phyloP scores from a whole-genome alignment of 2,329 filamentous ascomycete genomes.

The Hypoxylon sp. region DNA sequence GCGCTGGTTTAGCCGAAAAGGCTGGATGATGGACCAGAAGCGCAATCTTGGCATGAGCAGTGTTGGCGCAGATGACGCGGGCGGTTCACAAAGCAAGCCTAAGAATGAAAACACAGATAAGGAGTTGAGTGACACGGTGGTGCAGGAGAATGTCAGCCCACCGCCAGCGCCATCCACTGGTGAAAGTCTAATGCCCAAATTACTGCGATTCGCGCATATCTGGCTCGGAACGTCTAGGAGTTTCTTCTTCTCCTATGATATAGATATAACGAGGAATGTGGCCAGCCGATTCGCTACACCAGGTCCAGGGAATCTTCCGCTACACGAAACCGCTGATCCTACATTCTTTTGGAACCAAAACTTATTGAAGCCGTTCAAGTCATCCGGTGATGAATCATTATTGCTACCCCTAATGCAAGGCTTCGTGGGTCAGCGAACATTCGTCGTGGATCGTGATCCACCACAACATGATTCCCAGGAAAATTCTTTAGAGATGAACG shows the following conservation, averaged over 20 bases:
- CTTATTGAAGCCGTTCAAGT: slow-evolving; percentile 78
- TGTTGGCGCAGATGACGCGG: slow-evolving; percentile 51
- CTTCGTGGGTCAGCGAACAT: slow-evolving; percentile 88
- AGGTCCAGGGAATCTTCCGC: slow-evolving; percentile 60
- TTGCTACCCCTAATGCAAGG: slow-evolving; percentile 90
- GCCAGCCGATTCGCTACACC: slow-evolving; percentile 58
- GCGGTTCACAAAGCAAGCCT: slow-evolving; percentile 53
- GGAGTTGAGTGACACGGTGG: slow-evolving; percentile 48
- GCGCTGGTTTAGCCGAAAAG: slow-evolving; percentile 89
- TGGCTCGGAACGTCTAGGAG: slow-evolving; percentile 85
- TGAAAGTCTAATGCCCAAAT: slow-evolving; percentile 79
- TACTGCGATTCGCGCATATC: slow-evolving; percentile 85
- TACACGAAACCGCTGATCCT: slow-evolving; percentile 79
- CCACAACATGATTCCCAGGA: slow-evolving; percentile 63
- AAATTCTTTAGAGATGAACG: slow-evolving; percentile 50
- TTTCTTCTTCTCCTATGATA: slow-evolving; percentile 96
- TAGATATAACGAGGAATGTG: slow-evolving; percentile 83
- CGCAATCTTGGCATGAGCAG: slow-evolving; percentile 76
- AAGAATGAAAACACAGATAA: slow-evolving; percentile 42
- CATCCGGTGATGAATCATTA: slow-evolving; percentile 77
- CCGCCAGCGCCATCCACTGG: slow-evolving; percentile 54
- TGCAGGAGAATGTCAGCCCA: slow-evolving; percentile 46
- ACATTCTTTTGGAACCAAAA: slow-evolving; percentile 93
- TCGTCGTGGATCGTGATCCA: slow-evolving; percentile 76
- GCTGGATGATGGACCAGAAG: slow-evolving; percentile 80